phyloP scores from a whole-genome alignment of 164 flowering plant species.

The Malania oleifera region DNA sequence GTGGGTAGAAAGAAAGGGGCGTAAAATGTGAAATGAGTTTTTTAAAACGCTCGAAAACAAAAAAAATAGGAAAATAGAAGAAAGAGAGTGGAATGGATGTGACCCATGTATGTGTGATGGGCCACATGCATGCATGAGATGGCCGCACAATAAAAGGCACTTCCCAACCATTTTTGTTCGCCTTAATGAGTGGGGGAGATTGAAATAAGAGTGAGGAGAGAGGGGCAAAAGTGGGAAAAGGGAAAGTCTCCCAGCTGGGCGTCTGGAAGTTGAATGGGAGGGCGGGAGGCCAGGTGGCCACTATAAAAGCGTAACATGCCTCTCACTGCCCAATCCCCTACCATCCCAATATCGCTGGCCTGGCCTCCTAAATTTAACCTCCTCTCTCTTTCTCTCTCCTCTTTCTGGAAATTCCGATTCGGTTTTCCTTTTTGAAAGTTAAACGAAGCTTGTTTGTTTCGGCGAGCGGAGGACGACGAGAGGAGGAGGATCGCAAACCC shows the following conservation, averaged over 20 bases:
- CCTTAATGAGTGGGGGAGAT: neutral
- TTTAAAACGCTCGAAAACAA: no score
- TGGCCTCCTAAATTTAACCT: constrained; percentile 8
- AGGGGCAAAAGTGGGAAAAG: neutral
- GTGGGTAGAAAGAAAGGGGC: no score
- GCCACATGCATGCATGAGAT: no score
- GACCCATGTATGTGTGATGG: no score
- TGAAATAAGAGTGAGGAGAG: neutral
- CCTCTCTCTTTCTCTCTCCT: constrained; percentile 13
- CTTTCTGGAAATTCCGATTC: no score
- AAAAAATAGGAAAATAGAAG: no score
- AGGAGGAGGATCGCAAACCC: constrained; percentile 12
- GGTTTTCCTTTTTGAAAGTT: neutral
- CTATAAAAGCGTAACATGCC: constrained; percentile 4
- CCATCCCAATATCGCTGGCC: constrained; percentile 20
- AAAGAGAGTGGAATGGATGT: no score
- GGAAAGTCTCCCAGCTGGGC: neutral
- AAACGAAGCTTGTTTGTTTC: neutral
- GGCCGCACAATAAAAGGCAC: no score
- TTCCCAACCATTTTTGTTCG: neutral
- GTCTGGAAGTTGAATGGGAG: neutral
- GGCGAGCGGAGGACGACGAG: neutral
- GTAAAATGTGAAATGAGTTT: no score
- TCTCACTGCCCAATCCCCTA: constrained; percentile 9
- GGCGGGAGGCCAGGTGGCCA: constrained; percentile 14